A percentile compares a stretch with the other conserved stretches of the same genome.
Evolutionary conservation across 2,329 filamentous ascomycete genomes (phyloP).

Genomic region (Aspergillus ibericus): DNA sequence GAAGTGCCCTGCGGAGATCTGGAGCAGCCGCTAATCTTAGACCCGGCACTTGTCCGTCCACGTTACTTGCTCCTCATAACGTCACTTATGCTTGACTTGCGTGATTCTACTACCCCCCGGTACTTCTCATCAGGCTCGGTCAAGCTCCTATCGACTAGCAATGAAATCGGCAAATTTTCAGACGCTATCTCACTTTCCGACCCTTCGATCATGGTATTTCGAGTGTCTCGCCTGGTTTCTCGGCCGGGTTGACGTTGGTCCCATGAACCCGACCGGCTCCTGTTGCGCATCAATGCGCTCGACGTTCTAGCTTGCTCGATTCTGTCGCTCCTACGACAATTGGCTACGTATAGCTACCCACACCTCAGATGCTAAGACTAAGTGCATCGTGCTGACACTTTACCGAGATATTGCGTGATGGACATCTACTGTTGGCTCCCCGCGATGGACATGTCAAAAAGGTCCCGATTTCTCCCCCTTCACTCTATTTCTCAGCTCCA

Average conservation of each 20-base stretch:
- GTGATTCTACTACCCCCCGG: conserved; percentile 16
- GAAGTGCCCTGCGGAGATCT: neutral
- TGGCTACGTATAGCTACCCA: conserved; percentile 8
- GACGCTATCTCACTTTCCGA: neutral
- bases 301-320: neutral
- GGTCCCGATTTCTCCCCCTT: neutral
- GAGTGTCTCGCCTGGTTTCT: neutral
- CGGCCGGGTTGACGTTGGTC: neutral
- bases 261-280: neutral
- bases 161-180: neutral
- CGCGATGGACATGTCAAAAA: neutral
- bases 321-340: neutral
- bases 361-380: neutral
- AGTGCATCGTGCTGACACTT: neutral
- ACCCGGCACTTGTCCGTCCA: neutral
- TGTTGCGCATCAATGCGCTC: neutral
- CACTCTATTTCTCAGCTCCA: neutral
- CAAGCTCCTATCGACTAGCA: neutral
- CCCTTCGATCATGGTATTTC: neutral
- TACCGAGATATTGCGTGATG: conserved; percentile 19
- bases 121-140: neutral
- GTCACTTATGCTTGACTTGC: conserved; percentile 23
- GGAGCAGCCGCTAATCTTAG: conserved; percentile 1
- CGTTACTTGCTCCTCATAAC: conserved; percentile 22
- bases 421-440: neutral